Percentiles rank a stretch among this genome's conserved stretches.
Conservation (phyloP, 2,329 filamentous ascomycete species). For the Arachnopeziza araneosa region DNA sequence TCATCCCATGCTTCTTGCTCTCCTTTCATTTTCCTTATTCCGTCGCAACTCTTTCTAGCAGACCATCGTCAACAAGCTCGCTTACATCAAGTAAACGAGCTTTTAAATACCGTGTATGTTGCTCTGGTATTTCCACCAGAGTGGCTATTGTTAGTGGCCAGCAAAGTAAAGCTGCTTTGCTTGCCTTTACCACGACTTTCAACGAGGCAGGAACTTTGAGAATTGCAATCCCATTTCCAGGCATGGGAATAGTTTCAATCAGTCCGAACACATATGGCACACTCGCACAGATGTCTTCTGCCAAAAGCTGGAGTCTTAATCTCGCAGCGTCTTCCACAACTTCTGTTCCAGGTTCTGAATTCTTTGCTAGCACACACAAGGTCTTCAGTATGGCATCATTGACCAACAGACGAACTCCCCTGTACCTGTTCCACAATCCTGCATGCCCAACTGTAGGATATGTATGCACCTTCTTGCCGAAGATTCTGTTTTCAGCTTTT, state of each 20-base stretch:
- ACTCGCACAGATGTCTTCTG: conserved; percentile 12
- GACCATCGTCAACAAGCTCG: conserved; percentile 11
- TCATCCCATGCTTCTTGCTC: background rate
- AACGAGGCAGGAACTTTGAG: background rate
- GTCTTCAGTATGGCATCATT: conserved; percentile 9
- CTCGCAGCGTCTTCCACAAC: background rate
- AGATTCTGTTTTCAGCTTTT: background rate
- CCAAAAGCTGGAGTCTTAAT: background rate
- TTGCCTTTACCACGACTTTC: conserved; percentile 1
- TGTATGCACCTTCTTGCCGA: conserved; percentile 2
- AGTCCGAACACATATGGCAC: conserved; percentile 5
- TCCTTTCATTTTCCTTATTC: background rate
- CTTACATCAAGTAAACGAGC: conserved; percentile 8
- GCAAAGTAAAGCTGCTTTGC: conserved; percentile 7
- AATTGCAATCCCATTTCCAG: background rate
- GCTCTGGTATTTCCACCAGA: conserved; percentile 3
- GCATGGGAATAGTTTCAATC: background rate
- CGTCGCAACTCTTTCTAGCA: conserved; percentile 9
- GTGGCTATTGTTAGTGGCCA: conserved; percentile 10
- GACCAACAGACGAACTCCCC: conserved; percentile 5
- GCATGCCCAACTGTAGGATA: conserved; percentile 9
- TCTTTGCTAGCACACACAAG: background rate
- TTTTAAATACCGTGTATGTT: conserved; percentile 4
- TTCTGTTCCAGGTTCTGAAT: background rate
- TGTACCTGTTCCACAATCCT: conserved; percentile 13